Percentiles rank a stretch among this genome's conserved stretches.
phyloP scores from a whole-genome alignment of 257 asterid species.

The Solanum stenotomum region DNA sequence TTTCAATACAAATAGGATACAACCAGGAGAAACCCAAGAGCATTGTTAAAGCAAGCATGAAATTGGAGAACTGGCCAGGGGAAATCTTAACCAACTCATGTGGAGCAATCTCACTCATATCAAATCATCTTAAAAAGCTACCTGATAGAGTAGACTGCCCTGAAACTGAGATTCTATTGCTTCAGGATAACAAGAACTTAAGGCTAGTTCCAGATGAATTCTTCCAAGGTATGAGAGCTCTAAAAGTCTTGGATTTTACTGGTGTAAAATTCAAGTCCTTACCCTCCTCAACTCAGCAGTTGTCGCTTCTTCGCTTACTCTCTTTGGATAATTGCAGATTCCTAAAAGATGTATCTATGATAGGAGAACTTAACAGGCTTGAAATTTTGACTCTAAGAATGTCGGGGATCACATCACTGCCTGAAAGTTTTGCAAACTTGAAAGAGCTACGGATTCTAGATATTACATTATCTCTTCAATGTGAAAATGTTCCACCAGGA shows the following conservation, averaged over 20 bases:
- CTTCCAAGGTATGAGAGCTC: neutral
- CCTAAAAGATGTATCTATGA: neutral
- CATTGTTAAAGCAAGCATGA: neutral
- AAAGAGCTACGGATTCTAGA: neutral
- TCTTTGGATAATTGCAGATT: neutral
- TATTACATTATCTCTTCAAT: neutral
- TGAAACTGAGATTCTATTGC: neutral
- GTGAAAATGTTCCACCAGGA: neutral
- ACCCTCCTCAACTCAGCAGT: neutral
- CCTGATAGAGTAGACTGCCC: neutral
- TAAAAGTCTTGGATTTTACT: neutral
- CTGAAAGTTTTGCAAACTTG: neutral
- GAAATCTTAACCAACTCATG: neutral
- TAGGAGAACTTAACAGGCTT: neutral
- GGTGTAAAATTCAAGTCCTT: accelerated
- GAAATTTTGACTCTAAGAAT: neutral
- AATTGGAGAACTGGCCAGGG: neutral
- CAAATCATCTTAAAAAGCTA: neutral
- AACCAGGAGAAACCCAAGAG: neutral
- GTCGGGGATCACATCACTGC: neutral
- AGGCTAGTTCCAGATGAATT: neutral
- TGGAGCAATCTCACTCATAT: neutral
- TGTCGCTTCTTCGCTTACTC: neutral
- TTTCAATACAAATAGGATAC: neutral
- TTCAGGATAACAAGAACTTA: neutral